These are phyloP conservation scores for Trematosphaeria pertusa DNA, from an alignment of 2,329 filamentous ascomycete genomes.

Conservation along the genomic window DNA sequence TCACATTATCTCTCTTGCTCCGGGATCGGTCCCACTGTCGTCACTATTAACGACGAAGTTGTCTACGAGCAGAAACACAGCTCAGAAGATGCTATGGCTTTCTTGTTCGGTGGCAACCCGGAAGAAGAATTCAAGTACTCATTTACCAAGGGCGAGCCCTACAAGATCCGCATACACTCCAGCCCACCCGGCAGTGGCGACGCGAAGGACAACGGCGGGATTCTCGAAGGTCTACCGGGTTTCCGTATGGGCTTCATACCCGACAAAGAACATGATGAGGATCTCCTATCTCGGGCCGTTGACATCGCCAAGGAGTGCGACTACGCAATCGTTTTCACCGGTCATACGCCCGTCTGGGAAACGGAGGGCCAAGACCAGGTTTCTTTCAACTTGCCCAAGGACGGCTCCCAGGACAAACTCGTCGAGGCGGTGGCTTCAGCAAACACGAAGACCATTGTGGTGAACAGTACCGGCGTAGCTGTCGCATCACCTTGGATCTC, in stretches of 20 bases:
- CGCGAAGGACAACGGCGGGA: slow-evolving; percentile 47
- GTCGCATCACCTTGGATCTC: slow-evolving; percentile 73
- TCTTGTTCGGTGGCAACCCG: slow-evolving; percentile 69
- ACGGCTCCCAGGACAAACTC: slow-evolving; percentile 66
- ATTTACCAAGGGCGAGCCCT: slow-evolving; percentile 66
- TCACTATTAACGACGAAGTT: slow-evolving; percentile 34
- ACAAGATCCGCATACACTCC: slow-evolving; percentile 65
- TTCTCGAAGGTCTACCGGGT: slow-evolving; percentile 38
- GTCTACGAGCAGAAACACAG: slow-evolving; percentile 53
- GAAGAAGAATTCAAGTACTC: slow-evolving; percentile 67
- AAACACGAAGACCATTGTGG: slow-evolving; percentile 74
- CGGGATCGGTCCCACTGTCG: slow-evolving; percentile 40
- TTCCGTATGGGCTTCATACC: slow-evolving; percentile 46
- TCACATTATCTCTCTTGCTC: slow-evolving; percentile 43
- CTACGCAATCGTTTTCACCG: slow-evolving; percentile 42
- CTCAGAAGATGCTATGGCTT: slow-evolving; percentile 66
- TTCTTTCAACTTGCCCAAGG: slow-evolving; percentile 59
- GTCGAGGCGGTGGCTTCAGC: slow-evolving; percentile 70
- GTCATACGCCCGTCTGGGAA: slow-evolving; percentile 44
- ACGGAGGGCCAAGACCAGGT: slow-evolving; percentile 69
- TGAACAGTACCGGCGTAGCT: slow-evolving; percentile 80
- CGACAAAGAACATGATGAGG: slow-evolving; percentile 35
- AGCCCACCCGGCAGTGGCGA: slow-evolving; percentile 61
- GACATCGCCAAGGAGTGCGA: slow-evolving; percentile 36
- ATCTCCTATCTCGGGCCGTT: slow-evolving; percentile 33